These are phyloP conservation scores for Pulveroboletus ravenelii DNA, from an alignment of 768 basidiomycete genomes.

Conservation along the genomic window DNA sequence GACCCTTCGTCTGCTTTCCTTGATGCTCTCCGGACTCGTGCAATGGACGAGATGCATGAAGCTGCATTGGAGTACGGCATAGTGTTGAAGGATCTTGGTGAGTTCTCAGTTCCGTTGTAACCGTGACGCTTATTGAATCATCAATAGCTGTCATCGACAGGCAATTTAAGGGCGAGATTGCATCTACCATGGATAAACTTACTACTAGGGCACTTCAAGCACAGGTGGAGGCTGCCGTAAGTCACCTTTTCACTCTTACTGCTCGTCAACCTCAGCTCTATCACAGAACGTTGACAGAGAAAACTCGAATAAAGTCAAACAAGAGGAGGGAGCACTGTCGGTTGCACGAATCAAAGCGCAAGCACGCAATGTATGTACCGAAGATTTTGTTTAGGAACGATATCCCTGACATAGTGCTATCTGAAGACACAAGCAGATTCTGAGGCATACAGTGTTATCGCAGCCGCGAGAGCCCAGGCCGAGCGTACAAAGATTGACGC, in stretches of 20 bases:
- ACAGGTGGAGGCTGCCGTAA: constrained; percentile 80
- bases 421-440: constrained; percentile 64
- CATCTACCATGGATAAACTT: constrained; percentile 78
- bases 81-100: constrained; percentile 72
- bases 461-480: constrained; percentile 72
- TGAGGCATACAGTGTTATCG: constrained; percentile 68
- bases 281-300: constrained; percentile 76
- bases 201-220: constrained; percentile 81
- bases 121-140: constrained; percentile 1
- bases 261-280: neutral
- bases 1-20: constrained; percentile 75
- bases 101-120: constrained; percentile 9
- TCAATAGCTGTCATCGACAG: constrained; percentile 73
- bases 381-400: neutral
- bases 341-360: constrained; percentile 77
- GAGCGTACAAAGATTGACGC: constrained; percentile 64
- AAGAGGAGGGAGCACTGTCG: constrained; percentile 72
- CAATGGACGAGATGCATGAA: constrained; percentile 82
- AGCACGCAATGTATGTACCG: constrained; percentile 41
- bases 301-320: constrained; percentile 84
- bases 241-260: constrained; percentile 15
- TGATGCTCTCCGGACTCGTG: constrained; percentile 74
- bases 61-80: constrained; percentile 85
- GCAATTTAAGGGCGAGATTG: constrained; percentile 87
- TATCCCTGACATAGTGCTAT: constrained; percentile 6